Base-by-base conservation (phyloP, 2,329 filamentous ascomycete genomes). In the Hymenoscyphus fraxineus region DNA sequence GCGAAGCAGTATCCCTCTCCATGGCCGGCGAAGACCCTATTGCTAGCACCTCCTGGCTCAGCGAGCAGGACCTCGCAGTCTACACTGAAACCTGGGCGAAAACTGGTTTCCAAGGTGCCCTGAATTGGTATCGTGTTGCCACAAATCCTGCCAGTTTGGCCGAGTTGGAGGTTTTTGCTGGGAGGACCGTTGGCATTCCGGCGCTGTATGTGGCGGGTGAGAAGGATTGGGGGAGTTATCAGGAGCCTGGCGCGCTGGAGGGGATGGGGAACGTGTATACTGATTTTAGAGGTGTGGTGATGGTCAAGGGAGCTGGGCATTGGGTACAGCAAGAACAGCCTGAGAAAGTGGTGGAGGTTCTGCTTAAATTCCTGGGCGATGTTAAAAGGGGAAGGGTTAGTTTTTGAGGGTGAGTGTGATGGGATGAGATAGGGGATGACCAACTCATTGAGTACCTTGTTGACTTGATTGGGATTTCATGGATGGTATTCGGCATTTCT, bases 281-380 rank as follows among this genome's bases (percentile, higher is more conserved):
- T 32, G 80, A 82, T 64, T 88, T 85, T 71, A 78, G 78, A 59
- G 83, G 84, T 0, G 74, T 78, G 40, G 81, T 73, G 59, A 76
- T 87, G 19, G 77, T 90, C 13, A 81, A 87, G 16, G 81, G 81
- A 0, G 87, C 86, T 4, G 88, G 88, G 0, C 88, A 91, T 77
- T 91, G 88, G 88, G 82, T 88, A 41, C 87, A 88, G 72, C 86
- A 90, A 74, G 87, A 90, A 73, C 80, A 85, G 72, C 82, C 86
- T 0, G 80, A 83, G 68, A 79, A 77, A 62, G 84, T 87, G 9
- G 76, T 80, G 0, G 72, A 79, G 61, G 78, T 79, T 64, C 76
- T 87, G 47, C 65, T 81, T 66, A 73, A 72, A 10, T 82, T 87
- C 54, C 64, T 74, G 63, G 61, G 60, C 19, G 64, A 65, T 19